These are phyloP conservation scores for Calonectria honghensis DNA, from an alignment of 2,329 filamentous ascomycete genomes.

Conservation along the genomic window DNA sequence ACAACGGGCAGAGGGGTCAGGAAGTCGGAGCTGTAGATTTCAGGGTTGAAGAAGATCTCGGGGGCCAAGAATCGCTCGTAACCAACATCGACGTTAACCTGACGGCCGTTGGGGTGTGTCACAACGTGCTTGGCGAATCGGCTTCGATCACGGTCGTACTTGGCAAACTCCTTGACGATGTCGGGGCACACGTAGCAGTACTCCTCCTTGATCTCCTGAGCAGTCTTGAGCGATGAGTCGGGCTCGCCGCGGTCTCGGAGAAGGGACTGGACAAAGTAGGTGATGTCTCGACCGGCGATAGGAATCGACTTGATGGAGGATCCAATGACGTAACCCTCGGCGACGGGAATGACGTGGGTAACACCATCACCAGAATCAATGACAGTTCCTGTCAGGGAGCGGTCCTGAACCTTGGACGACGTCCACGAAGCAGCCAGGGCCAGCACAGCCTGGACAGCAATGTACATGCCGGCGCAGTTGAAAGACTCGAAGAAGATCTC, in stretches of 20 bases:
- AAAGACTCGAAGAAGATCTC: constrained; percentile 99
- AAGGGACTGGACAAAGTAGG: constrained; percentile 97
- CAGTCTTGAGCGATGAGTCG: constrained; percentile 97
- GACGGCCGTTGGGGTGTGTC: constrained; percentile 88
- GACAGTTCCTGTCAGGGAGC: constrained; percentile 96
- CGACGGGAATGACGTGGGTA: constrained; percentile 98
- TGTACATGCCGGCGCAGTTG: constrained; percentile 99
- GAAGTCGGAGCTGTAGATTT: constrained; percentile 99
- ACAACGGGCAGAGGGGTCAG: constrained; percentile 94
- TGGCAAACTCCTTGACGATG: constrained; percentile 98
- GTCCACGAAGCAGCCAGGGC: constrained; percentile 99
- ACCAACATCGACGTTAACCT: constrained; percentile 91
- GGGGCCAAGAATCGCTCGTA: constrained; percentile 99
- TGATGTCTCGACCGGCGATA: constrained; percentile 97
- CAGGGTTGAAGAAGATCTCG: constrained; percentile 99
- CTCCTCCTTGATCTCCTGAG: constrained; percentile 98
- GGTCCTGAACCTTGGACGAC: constrained; percentile 96
- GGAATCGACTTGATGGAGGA: constrained; percentile 99
- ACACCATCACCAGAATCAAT: constrained; percentile 99
- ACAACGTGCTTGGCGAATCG: constrained; percentile 94
- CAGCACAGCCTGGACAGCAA: constrained; percentile 97
- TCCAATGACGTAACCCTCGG: constrained; percentile 98
- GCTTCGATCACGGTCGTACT: constrained; percentile 94
- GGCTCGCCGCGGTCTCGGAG: constrained; percentile 97
- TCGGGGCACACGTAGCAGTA: constrained; percentile 99